phyloP scores from a whole-genome alignment of 202 grass and related monocot genomes.

The Bolboschoenoplectus hybrid region DNA sequence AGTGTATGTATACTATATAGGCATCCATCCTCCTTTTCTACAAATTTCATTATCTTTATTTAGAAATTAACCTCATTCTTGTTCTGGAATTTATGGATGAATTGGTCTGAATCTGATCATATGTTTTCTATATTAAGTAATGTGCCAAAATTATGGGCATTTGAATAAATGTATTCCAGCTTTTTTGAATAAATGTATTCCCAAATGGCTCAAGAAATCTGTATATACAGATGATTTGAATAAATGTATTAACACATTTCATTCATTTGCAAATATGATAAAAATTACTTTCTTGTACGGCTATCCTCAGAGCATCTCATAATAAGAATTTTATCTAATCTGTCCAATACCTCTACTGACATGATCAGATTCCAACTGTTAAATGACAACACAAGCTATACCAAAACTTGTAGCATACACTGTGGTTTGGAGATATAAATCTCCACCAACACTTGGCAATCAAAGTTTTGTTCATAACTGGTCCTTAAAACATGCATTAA shows the following conservation, averaged over 20 bases:
- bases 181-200: not conserved
- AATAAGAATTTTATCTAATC: not conserved
- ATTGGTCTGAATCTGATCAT: not conserved
- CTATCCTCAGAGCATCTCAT: not conserved
- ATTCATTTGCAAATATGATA: not conserved
- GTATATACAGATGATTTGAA: not conserved
- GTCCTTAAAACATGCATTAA: constrained; percentile 1
- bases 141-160: not conserved
- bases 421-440: not conserved
- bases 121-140: constrained; percentile 9
- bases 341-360: not conserved
- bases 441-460: not conserved
- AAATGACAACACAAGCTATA: not conserved
- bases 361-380: not conserved
- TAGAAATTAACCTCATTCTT: not conserved
- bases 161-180: not conserved
- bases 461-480: not conserved
- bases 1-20: not conserved
- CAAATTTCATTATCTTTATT: not conserved
- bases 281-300: not conserved
- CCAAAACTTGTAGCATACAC: not conserved
- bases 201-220: not conserved
- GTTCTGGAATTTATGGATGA: not conserved
- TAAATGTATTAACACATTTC: not conserved
- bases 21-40: not conserved